Base-by-base conservation (phyloP, 345 rosid genomes). In the Rhizophora apiculata region DNA sequence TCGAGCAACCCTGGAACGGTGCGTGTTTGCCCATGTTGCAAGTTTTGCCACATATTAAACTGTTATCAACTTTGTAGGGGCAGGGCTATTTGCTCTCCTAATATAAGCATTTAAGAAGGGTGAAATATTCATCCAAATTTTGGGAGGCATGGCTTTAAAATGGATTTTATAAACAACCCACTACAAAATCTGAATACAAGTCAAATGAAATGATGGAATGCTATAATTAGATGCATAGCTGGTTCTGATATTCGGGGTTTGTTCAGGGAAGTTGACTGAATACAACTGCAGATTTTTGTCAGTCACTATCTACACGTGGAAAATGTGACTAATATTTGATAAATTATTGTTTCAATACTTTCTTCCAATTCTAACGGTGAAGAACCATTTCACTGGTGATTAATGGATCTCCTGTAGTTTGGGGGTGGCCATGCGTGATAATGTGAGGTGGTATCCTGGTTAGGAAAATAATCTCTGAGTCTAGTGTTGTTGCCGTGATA, bases 1-100 rank as follows among this genome's bases (percentile, higher is more conserved):
- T 76, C 96, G 1, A 82, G 81, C 85, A 86, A 88, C 81, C 86
- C 93, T 64, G 95, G 88, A 89, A 94, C 84, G 96, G 99, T 92
- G 94, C 90, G 98, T 93, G 53, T 80, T 72, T 71, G 88, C 75
- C 76, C 74, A 70, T 82, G 63, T 80, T 75, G 71, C 69, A 58
- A 75, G 43, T 71, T 72, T 46, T 72, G 70, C 77, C 69, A 68
- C 60, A 61, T 68, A 55, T 71, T 73, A 39, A 58, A 62, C 20
- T 72, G 27, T 31, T 54, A 11, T 66, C 73, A 27, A 60, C 62
- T 52, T 61, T 64, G 13, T 34, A 36, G 37, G 74, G 62, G 31
- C 56, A 24, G 13, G 46, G 54, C 70, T 43, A 48, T 70, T 58
- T 37, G 70, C 69, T 6, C 74, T 54, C 58, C n/a, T 48, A 21